phyloP scores from a whole-genome alignment of 805 yeast genomes.

The Kodamaea neixiangensis region DNA sequence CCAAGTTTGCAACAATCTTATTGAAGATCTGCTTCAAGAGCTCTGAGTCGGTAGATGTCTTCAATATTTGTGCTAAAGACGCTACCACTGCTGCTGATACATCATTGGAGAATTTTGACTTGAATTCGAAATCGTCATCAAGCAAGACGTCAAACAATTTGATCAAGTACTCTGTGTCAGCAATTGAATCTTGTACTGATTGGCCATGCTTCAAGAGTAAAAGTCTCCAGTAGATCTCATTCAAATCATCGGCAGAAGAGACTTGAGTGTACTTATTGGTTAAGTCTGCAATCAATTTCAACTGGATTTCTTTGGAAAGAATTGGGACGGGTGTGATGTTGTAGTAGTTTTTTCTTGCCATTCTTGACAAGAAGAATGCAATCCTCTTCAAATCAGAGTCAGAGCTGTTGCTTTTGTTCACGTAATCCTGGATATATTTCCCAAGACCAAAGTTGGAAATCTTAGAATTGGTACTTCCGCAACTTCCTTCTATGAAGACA shows the following conservation, averaged over 20 bases:
- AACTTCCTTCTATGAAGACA: constrained; percentile 49
- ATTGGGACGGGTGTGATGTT: constrained; percentile 19
- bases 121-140: constrained; percentile 11
- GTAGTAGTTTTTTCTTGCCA: constrained; percentile 12
- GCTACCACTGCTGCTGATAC: constrained; percentile 42
- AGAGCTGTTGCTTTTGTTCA: constrained; percentile 30
- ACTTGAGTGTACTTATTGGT: constrained; percentile 9
- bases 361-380: constrained; percentile 23
- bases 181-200: constrained; percentile 13
- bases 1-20: constrained; percentile 19
- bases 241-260: constrained; percentile 16
- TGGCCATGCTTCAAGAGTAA: constrained; percentile 41
- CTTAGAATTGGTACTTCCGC: constrained; percentile 46
- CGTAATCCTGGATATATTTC: constrained; percentile 49
- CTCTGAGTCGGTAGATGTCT: constrained; percentile 7
- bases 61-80: constrained; percentile 27
- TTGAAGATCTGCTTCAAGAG: constrained; percentile 20
- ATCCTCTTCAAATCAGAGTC: constrained; percentile 31
- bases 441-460: constrained; percentile 44
- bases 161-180: constrained; percentile 18
- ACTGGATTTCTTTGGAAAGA: constrained; percentile 33
- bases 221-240: constrained; percentile 55
- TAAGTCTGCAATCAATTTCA: constrained; percentile 14
- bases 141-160: constrained; percentile 15
- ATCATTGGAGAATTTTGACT: constrained; percentile 38